phyloP scores from a whole-genome alignment of 208 protist genomes.

The Crithidia thermophila region DNA sequence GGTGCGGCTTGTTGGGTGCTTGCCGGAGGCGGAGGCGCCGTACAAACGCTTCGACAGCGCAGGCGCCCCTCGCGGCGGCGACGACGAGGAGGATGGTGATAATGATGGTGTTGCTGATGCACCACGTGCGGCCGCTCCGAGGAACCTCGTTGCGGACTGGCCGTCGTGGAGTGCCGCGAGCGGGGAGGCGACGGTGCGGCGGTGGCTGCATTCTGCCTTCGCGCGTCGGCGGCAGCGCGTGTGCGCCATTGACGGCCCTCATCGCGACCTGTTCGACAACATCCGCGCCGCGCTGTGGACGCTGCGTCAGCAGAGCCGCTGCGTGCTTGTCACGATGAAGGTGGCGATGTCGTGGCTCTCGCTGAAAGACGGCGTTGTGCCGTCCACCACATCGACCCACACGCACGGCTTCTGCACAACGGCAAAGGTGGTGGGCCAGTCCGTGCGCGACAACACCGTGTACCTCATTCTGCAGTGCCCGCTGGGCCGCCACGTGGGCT shows the following conservation, averaged over 20 bases:
- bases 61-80: no score
- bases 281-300: constrained; percentile 74
- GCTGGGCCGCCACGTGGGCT: constrained; percentile 52
- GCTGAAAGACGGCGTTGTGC: constrained; percentile 58
- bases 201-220: constrained; percentile 57
- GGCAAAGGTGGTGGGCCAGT: constrained; percentile 77
- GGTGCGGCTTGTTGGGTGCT: constrained; percentile 62
- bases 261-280: constrained; percentile 80
- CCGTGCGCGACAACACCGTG: constrained; percentile 49
- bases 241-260: constrained; percentile 67
- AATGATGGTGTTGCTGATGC: not conserved
- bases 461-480: constrained; percentile 80
- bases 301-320: constrained; percentile 63
- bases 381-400: constrained; percentile 26
- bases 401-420: constrained; percentile 70
- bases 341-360: constrained; percentile 67
- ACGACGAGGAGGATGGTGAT: no score
- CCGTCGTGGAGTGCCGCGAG: constrained; percentile 36
- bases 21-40: constrained; percentile 47
- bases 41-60: constrained; percentile 57
- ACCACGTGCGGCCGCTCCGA: not conserved
- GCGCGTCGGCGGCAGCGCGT: constrained; percentile 57
- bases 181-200: constrained; percentile 27
- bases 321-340: constrained; percentile 64
- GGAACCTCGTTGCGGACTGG: constrained; percentile 47